Evolutionary conservation across 2,329 filamentous ascomycete species (phyloP), one percentile per base, ranked within the genome.

Genomic region (Aspergillus chevalieri): DNA sequence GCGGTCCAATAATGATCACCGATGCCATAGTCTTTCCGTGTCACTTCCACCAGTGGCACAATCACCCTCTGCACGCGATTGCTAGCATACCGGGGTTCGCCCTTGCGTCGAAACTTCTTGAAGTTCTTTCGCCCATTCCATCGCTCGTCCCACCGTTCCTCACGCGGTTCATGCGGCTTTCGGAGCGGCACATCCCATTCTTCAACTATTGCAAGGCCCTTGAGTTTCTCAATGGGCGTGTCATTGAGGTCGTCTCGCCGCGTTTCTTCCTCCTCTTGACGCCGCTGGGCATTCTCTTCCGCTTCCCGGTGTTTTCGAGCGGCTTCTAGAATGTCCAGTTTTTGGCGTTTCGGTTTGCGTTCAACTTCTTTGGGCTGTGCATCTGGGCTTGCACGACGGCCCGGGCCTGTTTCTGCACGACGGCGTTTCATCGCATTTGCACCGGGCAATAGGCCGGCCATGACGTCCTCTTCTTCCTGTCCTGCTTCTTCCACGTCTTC

Each of bases 101-200:
- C 59, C 48, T 66, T 64, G 43, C 65, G 59, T 34, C 69, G 52
- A 63, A 98, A 98, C 59, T 83, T 87, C 68, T 98, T 98, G 74
- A 95, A 98, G 64, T 98, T 97, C 69, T 89, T 92, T 41, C 92
- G 80, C 0, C 92, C 93, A 64, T 96, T 95, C 93, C 93, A 98
- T 36, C 78, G 78, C 1, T 89, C 83, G 57, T 96, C 82, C 91
- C 92, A 96, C 38, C 88, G 78, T 4, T 84, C 81, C 15, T 77
- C 70, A 30, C 67, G 67, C n/a, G 72, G 59, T 59, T 60, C 56
- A 21, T 15, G 38, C 57, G 54, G 53, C 47, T 53, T 39, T 61
- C 60, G 62, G 57, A 54, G 62, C 49, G 21, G 78, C 0, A 96
- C 65, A 7, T 86, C 78, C 70, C 95, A 87, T 54, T 86, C 80